Percentiles rank a stretch among this genome's conserved stretches.
phyloP scores from a whole-genome alignment of 495 filamentous ascomycete genomes.

The Aspergillus ellipticus region DNA sequence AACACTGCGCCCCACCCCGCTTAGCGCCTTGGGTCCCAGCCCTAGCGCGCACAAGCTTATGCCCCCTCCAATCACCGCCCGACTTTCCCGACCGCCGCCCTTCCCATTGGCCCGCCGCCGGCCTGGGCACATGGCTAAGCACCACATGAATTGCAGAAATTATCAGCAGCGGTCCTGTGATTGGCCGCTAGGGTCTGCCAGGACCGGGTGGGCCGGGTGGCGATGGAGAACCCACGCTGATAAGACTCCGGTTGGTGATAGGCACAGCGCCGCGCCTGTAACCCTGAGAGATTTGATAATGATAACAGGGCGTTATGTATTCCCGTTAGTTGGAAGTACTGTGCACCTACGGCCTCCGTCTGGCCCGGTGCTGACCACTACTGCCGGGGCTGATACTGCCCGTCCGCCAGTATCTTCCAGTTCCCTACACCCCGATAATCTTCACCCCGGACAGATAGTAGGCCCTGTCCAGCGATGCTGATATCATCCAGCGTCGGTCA shows the following conservation, averaged over 20 bases:
- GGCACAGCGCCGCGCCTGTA: conserved; percentile 5
- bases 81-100: neutral
- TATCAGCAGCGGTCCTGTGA: neutral
- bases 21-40: neutral
- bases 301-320: conserved; percentile 9
- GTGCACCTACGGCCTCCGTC: too few relatives aligned
- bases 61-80: neutral
- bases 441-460: neutral
- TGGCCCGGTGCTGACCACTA: neutral
- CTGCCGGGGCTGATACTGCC: neutral
- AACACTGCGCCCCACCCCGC: neutral
- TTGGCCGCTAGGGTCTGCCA: conserved; percentile 6
- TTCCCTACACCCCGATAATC: too few relatives aligned
- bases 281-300: conserved; percentile 9
- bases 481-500: conserved; percentile 1
- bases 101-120: neutral
- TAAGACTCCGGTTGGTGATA: conserved; percentile 16
- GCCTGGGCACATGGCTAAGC: conserved; percentile 1
- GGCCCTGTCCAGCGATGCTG: neutral
- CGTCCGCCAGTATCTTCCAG: too few relatives aligned
- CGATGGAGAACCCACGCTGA: conserved; percentile 5
- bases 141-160: conserved; percentile 4
- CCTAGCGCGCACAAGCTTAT: conserved; percentile 1
- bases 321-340: neutral
- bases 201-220: conserved; percentile 9